Conservation (phyloP, 2,329 filamentous ascomycete species). For the Penicillium occitanis region DNA sequence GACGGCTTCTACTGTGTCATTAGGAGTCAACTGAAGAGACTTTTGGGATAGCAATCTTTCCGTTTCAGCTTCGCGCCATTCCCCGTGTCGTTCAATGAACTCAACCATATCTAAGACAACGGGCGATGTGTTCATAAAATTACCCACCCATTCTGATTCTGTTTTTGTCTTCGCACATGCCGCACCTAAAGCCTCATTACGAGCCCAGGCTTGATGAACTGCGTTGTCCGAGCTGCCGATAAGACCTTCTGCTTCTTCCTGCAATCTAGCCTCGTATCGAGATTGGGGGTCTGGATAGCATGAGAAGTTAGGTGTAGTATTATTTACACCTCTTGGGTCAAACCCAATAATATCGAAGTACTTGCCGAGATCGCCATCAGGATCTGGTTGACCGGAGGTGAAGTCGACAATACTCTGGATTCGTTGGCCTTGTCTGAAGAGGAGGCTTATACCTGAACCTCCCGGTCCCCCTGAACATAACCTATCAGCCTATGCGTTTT, state of each 20-base stretch:
- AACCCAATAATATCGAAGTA: conserved; percentile 37
- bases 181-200: not conserved
- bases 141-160: conserved; percentile 15
- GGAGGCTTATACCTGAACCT: conserved; percentile 1
- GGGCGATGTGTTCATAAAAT: conserved; percentile 22
- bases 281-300: conserved; percentile 28
- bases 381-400: not conserved
- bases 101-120: conserved; percentile 23
- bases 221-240: conserved; percentile 12
- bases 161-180: not conserved
- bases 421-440: conserved; percentile 35
- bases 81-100: conserved; percentile 28
- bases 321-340: conserved; percentile 36
- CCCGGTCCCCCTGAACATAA: conserved; percentile 7
- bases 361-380: conserved; percentile 28
- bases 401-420: conserved; percentile 30
- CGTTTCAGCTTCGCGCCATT: conserved; percentile 27
- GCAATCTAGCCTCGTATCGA: conserved; percentile 18
- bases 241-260: conserved; percentile 19
- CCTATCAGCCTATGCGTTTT: not conserved
- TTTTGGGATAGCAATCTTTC: conserved; percentile 10
- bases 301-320: conserved; percentile 29
- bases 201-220: conserved; percentile 13
- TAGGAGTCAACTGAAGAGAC: not conserved
- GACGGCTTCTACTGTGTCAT: conserved; percentile 7